These are phyloP conservation scores for Aureobasidium sp. DNA, from an alignment of 2,329 filamentous ascomycete species.

Conservation along the genomic window DNA sequence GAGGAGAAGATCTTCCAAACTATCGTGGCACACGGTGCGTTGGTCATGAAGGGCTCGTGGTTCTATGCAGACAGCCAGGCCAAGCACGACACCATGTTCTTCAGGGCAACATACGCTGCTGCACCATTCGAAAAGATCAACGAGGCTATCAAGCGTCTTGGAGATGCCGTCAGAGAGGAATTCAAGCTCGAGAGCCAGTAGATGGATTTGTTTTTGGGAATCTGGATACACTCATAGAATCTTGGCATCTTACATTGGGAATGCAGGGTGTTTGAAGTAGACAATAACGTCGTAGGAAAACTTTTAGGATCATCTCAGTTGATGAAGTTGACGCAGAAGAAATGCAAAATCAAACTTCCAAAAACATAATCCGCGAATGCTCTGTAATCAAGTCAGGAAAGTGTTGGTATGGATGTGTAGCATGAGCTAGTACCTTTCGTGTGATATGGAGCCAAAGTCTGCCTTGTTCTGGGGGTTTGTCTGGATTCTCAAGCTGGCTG, in stretches of 20 bases:
- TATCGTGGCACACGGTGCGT: constrained; percentile 67
- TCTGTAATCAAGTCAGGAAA: constrained; percentile 40
- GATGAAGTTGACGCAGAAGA: constrained; percentile 99
- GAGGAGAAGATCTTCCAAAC: constrained; percentile 82
- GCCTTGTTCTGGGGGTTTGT: constrained; percentile 75
- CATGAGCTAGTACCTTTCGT: constrained; percentile 57
- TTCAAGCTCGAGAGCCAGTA: constrained; percentile 37
- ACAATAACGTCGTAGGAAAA: constrained; percentile 2
- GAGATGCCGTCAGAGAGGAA: constrained; percentile 59
- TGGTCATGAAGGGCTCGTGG: constrained; percentile 83
- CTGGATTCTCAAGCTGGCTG: constrained; percentile 83
- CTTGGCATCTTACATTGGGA: neutral
- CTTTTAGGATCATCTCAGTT: constrained; percentile 52
- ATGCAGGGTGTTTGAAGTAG: constrained; percentile 5
- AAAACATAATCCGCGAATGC: constrained; percentile 96
- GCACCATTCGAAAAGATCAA: constrained; percentile 51
- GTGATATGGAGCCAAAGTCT: constrained; percentile 69
- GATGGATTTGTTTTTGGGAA: neutral
- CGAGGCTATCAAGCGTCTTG: constrained; percentile 56
- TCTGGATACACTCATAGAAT: neutral
- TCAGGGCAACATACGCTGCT: constrained; percentile 83
- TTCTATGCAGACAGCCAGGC: constrained; percentile 69
- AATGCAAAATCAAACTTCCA: constrained; percentile 90
- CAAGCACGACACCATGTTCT: constrained; percentile 62
- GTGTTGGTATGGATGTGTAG: neutral